A percentile compares a stretch with the other conserved stretches of the same genome.
phyloP scores from a whole-genome alignment of 2,329 filamentous ascomycete species.

The Onygenales sp. region DNA sequence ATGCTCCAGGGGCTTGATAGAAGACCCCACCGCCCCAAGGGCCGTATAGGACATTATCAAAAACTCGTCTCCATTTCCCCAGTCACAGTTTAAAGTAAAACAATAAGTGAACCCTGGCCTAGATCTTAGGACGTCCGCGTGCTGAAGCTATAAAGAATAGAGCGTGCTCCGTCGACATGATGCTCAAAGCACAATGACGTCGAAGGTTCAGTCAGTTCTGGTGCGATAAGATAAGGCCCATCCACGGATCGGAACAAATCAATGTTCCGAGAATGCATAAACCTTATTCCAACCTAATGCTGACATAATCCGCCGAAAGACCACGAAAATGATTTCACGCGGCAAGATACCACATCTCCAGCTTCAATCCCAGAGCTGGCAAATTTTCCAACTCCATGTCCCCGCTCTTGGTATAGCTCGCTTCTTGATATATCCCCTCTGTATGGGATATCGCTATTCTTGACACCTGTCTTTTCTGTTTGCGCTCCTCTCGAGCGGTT shows the following conservation, averaged over 20 bases:
- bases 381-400: neutral
- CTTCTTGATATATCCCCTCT: neutral
- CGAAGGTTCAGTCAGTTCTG: no score
- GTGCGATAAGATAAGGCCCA: neutral
- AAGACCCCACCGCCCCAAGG: no score
- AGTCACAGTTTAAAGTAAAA: no score
- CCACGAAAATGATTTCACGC: conserved; percentile 2
- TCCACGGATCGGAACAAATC: neutral
- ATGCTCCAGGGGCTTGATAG: neutral
- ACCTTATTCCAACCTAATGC: neutral
- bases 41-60: no score
- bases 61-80: no score
- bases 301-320: neutral
- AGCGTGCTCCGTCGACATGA: no score
- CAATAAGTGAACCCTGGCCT: no score
- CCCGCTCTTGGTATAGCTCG: neutral
- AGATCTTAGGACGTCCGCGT: no score
- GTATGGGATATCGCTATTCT: neutral
- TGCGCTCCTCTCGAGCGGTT: neutral
- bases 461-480: neutral
- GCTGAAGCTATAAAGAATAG: no score
- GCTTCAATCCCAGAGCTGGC: neutral
- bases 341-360: neutral
- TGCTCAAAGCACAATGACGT: no score
- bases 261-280: neutral